Evolutionary conservation across 768 basidiomycete genomes (phyloP), one percentile per base, ranked within the genome.

Genomic region (Clavaria fumosa): DNA sequence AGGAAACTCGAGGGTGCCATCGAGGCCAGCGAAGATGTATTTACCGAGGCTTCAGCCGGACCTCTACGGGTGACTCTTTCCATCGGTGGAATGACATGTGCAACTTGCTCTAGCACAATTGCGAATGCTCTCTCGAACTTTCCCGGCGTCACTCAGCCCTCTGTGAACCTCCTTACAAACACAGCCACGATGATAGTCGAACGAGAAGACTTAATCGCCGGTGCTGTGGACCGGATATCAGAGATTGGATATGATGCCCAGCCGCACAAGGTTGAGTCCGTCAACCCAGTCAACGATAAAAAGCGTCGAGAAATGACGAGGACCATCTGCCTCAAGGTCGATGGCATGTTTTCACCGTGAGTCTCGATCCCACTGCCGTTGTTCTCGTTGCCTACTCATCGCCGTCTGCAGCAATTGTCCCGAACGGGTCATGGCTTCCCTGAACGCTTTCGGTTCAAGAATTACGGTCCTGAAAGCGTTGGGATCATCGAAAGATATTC

Each of bases 11-110:
- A n/a, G n/a, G n/a, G n/a, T n/a, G n/a, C n/a, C n/a, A n/a, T n/a
- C n/a, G n/a, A n/a, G n/a, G n/a, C n/a, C n/a, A n/a, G n/a, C n/a
- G n/a, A n/a, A n/a, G n/a, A n/a, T n/a, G n/a, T n/a, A n/a, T n/a
- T n/a, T n/a, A n/a, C n/a, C n/a, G n/a, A n/a, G n/a, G n/a, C n/a
- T n/a, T n/a, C n/a, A n/a, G n/a, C n/a, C n/a, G n/a, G 47, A 3
- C 53, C 59, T 1, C 57, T 53, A 49, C 52, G 37, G 2, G 40
- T 71, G 26, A 59, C 63, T 0, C 59, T 84, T 26, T 71, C 76
- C 0, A 59, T 88, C 6, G 71, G 64, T 0, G 84, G 83, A 3
- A 85, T 86, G 81, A 75, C 80, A 1, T 88, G 83, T 53, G 62
- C 72, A 0, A 66, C 79, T 2, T 88, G 83, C 46, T 61, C 64